These are phyloP conservation scores for Anisogramma anomala DNA, from an alignment of 2,329 filamentous ascomycete genomes.

Conservation along the genomic window DNA sequence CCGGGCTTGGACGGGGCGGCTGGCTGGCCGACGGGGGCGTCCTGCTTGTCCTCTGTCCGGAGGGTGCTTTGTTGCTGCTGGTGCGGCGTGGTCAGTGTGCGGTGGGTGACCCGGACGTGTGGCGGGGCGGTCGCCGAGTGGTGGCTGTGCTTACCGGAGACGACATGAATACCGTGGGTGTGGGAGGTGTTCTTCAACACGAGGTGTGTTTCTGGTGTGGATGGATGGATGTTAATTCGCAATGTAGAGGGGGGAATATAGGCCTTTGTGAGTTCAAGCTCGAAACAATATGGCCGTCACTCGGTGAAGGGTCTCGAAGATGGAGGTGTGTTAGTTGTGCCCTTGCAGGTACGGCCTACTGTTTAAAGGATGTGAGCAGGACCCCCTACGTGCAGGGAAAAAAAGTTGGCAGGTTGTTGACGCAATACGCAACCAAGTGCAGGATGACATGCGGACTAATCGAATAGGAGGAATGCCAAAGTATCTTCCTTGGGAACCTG, in stretches of 20 bases:
- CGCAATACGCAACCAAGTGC: slow-evolving; percentile 8
- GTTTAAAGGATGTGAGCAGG: slow-evolving; percentile 11
- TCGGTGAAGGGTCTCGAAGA: neutral
- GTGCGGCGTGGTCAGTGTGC: slow-evolving; percentile 4
- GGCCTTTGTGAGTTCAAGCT: neutral
- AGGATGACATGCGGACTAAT: neutral
- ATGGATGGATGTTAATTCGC: no score
- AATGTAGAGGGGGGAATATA: no score
- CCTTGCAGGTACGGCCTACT: slow-evolving; percentile 10
- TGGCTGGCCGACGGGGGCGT: neutral
- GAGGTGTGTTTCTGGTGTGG: no score
- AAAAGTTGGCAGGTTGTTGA: slow-evolving; percentile 15
- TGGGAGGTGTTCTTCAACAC: no score
- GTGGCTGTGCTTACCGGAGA: slow-evolving; percentile 9
- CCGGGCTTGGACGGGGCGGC: neutral
- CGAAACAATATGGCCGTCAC: neutral
- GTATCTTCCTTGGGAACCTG: slow-evolving; percentile 4
- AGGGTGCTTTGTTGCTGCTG: slow-evolving; percentile 11
- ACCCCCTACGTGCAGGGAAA: slow-evolving; percentile 9
- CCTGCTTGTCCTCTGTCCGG: slow-evolving; percentile 9
- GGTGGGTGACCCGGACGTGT: no score
- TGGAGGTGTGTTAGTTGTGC: neutral
- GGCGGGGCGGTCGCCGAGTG: neutral
- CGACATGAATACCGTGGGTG: slow-evolving; percentile 9
- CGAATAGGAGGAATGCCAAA: neutral